Evolutionary conservation across 1,139 yeast genomes (phyloP), one percentile per base, ranked within the genome.

Genomic region (Debaryomyces sp.): DNA sequence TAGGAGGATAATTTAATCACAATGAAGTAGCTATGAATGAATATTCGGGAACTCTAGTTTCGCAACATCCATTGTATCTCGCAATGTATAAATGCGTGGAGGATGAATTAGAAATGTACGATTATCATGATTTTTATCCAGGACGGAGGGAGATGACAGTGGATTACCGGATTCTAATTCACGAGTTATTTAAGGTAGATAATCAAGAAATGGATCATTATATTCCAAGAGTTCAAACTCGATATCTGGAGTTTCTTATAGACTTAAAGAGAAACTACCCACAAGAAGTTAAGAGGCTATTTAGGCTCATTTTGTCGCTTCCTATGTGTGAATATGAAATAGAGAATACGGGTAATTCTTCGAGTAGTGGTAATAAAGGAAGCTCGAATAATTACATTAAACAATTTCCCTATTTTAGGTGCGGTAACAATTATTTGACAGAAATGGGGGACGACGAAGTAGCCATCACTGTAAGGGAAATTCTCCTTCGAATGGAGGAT

Each of bases 41-140:
- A 7, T 15, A 15, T 32, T 32, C 15, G 21, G 9, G 35, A 7
- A n/a, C n/a, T 15, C 7, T 32, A 32, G 18, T 32, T 13, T 32
- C 21, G 5, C 35, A 32, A 12, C 35, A 32, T 30, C 33, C 33
- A 29, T 29, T 29, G 33, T 29, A 29, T 29, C 34, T 30, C 9
- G 18, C 18, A 13, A 30, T 30, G 34, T 30, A 2, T 17, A 30
- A 30, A 30, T 30, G 9, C 17, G 34, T 30, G 2, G 18, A 15
- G 8, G 34, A 30, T 30, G 34, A 30, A 17, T 13, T 29, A 37
- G 49, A 40, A 12, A 45, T 39, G 48, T 44, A 44, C 24, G 22
- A 10, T 44, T 30, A 23, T 34, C 47, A 50, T 50, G 50, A 35
- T 22, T 35, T 35, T 21, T 35, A 18, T 12, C 38, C n/a, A 18